Evolutionary conservation across 306 rosid species (phyloP), one percentile per base, ranked within the genome.

Genomic region (Cyclanthera cordifolia): DNA sequence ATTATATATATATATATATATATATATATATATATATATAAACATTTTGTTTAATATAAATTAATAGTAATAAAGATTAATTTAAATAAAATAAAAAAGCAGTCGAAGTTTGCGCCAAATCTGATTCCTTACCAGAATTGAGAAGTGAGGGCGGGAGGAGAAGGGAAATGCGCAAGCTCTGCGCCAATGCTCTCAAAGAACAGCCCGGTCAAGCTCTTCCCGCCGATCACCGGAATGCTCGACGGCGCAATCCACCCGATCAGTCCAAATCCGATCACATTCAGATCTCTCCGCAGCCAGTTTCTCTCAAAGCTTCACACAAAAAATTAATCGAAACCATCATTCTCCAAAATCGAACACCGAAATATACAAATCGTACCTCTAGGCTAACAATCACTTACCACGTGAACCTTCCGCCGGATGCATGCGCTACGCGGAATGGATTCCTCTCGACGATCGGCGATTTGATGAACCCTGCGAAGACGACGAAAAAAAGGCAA

Each of bases 191-290:
- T 89, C 48, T 93, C 96, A 20, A 93, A 90, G 87, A 93, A 93
- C 43, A 93, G 91, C 0, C 94, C 87, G 4, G 91, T 86, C 8
- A 89, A 77, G 78, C 99, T 93, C 85, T 93, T 90, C 8, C 99
- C 95, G 39, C 76, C 0, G 78, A 93, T 93, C 23, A 70, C 94
- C 10, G 96, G 99, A 15, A 93, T 61, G 82, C 96, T 87, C 1
- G 99, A 93, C 0, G 96, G 99, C 37, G 87, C 95, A 17, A 90
- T 0, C 96, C 96, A 93, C 23, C 99, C 99, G 66, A 93, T 87
- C 82, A 93, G 79, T 56, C 96, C 99, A 55, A 93, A 93, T 41
- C 96, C 96, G 21, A 93, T 90, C 79, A 93, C 98, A 69, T 81
- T 93, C 70, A 77, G 82, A 77, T 93, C 98, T 67, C 72, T 79